Percentiles rank a stretch among this genome's conserved stretches.
Evolutionary conservation across 1,139 yeast genomes (phyloP).

Genomic region (Pichia sp.): DNA sequence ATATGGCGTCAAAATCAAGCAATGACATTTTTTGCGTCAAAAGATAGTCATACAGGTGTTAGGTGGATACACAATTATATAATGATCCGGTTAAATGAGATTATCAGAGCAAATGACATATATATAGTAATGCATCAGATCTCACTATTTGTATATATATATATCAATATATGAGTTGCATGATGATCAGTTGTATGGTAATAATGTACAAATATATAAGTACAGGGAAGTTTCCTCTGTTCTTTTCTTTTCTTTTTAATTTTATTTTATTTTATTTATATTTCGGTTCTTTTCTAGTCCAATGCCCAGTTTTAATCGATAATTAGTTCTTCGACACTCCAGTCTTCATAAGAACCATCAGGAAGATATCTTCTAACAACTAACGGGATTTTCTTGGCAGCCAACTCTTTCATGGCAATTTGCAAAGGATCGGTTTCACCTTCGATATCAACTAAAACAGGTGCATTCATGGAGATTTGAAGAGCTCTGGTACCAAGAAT

Average conservation of each 20-base stretch:
- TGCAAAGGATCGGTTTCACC: conserved; percentile 99
- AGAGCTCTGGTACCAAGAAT: conserved; percentile 93
- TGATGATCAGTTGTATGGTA: too few relatives aligned
- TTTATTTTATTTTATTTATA: neutral
- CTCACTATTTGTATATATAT: too few relatives aligned
- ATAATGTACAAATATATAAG: too few relatives aligned
- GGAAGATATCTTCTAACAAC: conserved; percentile 95
- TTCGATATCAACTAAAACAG: conserved; percentile 93
- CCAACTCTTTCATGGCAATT: conserved; percentile 93
- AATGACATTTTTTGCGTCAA: too few relatives aligned
- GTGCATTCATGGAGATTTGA: conserved; percentile 96
- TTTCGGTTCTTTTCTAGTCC: neutral
- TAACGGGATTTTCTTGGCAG: conserved; percentile 90
- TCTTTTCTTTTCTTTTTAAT: neutral
- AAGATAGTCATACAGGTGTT: too few relatives aligned
- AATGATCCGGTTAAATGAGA: too few relatives aligned
- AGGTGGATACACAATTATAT: too few relatives aligned
- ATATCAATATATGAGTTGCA: too few relatives aligned
- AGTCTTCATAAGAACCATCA: conserved; percentile 94
- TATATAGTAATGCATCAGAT: too few relatives aligned
- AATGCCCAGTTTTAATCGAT: conserved; percentile 46
- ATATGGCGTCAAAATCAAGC: too few relatives aligned
- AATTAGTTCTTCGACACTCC: conserved; percentile 98
- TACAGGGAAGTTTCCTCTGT: neutral
- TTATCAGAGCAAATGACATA: too few relatives aligned